Percentiles rank a stretch among this genome's conserved stretches.
Evolutionary conservation across 2,329 filamentous ascomycete species (phyloP).

Genomic region (Phyllosticta citrichinensis): DNA sequence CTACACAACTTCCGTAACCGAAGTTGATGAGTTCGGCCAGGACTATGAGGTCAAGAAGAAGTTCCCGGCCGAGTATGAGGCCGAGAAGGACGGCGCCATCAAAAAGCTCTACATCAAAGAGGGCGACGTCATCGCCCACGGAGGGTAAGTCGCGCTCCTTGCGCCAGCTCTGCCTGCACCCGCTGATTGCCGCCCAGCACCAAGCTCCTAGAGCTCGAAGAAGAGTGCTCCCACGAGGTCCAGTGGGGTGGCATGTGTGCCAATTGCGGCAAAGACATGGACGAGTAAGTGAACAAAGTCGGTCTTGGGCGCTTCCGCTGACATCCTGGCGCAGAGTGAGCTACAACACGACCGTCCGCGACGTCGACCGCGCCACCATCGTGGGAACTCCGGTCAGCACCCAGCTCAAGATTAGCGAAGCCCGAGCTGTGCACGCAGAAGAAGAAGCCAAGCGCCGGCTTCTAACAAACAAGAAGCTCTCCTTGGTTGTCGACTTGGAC

Average conservation of each 20-base stretch:
- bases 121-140: slow-evolving; percentile 43
- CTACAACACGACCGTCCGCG: slow-evolving; percentile 70
- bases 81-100: slow-evolving; percentile 71
- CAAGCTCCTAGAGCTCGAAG: slow-evolving; percentile 66
- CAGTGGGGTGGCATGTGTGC: slow-evolving; percentile 88
- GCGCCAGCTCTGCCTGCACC: background rate
- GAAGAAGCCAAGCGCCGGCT: slow-evolving; percentile 78
- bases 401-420: slow-evolving; percentile 71
- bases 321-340: slow-evolving; percentile 40
- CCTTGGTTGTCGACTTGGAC: slow-evolving; percentile 90
- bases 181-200: slow-evolving; percentile 30
- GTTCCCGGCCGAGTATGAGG: slow-evolving; percentile 71
- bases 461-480: slow-evolving; percentile 71
- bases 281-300: slow-evolving; percentile 43
- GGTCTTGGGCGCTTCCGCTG: slow-evolving; percentile 1
- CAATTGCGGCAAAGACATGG: slow-evolving; percentile 94
- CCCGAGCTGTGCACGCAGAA: slow-evolving; percentile 72
- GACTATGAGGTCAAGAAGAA: slow-evolving; percentile 57
- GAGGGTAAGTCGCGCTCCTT: slow-evolving; percentile 2
- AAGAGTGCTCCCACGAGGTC: slow-evolving; percentile 81
- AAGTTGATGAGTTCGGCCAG: slow-evolving; percentile 63
- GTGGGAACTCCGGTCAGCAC: slow-evolving; percentile 93
- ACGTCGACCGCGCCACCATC: slow-evolving; percentile 80
- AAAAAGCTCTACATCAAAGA: slow-evolving; percentile 62
- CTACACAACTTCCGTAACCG: slow-evolving; percentile 63